These are phyloP conservation scores for Erigeron canadensis DNA, from an alignment of 129 eudicot genomes.

Conservation along the genomic window DNA sequence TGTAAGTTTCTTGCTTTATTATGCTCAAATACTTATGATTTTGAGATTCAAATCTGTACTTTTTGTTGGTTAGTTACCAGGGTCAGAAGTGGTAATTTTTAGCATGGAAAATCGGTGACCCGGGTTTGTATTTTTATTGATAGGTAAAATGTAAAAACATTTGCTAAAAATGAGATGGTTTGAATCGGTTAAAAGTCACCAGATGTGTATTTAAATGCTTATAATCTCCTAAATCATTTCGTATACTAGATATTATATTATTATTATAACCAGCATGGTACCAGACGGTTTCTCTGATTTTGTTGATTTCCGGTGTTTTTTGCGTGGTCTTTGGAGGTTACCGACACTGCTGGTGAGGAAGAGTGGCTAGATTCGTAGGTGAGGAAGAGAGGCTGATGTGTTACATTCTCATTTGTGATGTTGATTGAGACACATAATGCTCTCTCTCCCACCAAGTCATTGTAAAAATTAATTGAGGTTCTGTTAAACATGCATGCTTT, in stretches of 20 bases:
- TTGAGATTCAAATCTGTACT: not conserved
- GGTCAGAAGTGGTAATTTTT: not conserved
- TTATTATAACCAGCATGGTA: too few species aligned
- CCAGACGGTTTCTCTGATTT: too few species aligned
- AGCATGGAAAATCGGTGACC: not conserved
- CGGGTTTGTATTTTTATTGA: not conserved
- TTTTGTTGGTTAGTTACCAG: not conserved
- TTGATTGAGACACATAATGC: too few species aligned
- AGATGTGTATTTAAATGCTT: not conserved
- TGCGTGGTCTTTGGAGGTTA: too few species aligned
- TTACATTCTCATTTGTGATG: too few species aligned
- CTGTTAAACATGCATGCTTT: too few species aligned
- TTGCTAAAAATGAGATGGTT: not conserved
- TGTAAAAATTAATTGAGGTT: too few species aligned
- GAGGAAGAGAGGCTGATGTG: too few species aligned
- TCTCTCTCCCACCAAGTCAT: too few species aligned
- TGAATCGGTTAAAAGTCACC: not conserved
- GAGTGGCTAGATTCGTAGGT: too few species aligned
- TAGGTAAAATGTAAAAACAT: not conserved
- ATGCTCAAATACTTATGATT: not conserved
- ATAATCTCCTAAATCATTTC: not conserved
- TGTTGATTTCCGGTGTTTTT: too few species aligned
- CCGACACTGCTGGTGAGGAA: too few species aligned
- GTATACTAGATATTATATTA: not conserved
- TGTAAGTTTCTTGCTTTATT: slow-evolving; percentile 39